phyloP scores from a whole-genome alignment of 129 eudicot genomes.

The Lactuca saligna region DNA sequence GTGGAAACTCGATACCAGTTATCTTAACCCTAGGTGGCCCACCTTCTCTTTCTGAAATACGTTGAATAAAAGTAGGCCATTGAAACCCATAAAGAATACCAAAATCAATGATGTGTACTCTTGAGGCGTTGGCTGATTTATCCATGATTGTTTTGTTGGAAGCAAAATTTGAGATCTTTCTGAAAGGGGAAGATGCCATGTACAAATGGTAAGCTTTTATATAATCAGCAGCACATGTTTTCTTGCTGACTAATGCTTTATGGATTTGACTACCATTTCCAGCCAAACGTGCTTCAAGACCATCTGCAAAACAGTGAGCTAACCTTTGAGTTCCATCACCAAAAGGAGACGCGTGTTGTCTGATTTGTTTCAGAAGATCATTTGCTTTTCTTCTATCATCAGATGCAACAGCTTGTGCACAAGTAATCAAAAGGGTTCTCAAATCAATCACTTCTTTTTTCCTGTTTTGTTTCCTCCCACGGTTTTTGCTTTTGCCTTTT shows the following conservation, averaged over 20 bases:
- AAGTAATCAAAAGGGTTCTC: slow-evolving; percentile 54
- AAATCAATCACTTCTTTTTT: slow-evolving; percentile 82
- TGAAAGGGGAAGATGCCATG: slow-evolving; percentile 65
- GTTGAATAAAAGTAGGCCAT: slow-evolving; percentile 84
- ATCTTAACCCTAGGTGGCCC: slow-evolving; percentile 74
- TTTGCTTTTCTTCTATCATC: slow-evolving; percentile 58
- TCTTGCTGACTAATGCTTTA: slow-evolving; percentile 41
- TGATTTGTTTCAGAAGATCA: slow-evolving; percentile 54
- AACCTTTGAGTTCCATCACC: slow-evolving; percentile 82
- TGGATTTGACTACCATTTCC: slow-evolving; percentile 68
- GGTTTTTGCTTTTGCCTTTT: slow-evolving; percentile 42
- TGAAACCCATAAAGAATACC: slow-evolving; percentile 94
- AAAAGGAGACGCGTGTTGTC: slow-evolving; percentile 62
- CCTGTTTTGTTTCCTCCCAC: slow-evolving; percentile 50
- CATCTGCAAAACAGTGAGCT: slow-evolving; percentile 76
- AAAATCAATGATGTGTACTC: slow-evolving; percentile 73
- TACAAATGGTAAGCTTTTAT: slow-evolving; percentile 65
- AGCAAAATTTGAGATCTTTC: slow-evolving; percentile 56
- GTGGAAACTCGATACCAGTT: slow-evolving; percentile 92
- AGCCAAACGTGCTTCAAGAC: slow-evolving; percentile 85
- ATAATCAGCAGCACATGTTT: slow-evolving; percentile 72
- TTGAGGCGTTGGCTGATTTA: slow-evolving; percentile 33
- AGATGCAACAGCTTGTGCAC: slow-evolving; percentile 76
- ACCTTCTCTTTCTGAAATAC: slow-evolving; percentile 40
- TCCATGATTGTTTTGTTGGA: slow-evolving; percentile 58